Evolutionary conservation across 1,284 basidiomycete genomes (phyloP).

Genomic region (Boletellus dicymbophilus): DNA sequence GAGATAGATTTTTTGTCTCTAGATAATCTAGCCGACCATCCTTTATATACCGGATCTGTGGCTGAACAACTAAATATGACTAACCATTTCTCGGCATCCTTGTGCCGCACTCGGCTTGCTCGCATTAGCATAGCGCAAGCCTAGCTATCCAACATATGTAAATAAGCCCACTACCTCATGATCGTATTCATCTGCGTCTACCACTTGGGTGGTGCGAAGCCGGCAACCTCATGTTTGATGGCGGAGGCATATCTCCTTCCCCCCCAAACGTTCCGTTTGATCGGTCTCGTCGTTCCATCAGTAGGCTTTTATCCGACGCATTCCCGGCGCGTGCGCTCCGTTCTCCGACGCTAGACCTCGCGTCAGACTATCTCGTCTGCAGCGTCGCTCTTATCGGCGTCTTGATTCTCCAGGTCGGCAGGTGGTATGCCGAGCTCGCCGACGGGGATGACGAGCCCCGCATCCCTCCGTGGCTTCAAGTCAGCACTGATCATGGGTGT

Average conservation of each 20-base stretch:
- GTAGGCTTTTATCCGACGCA: slow-evolving; percentile 31
- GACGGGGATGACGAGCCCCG: slow-evolving; percentile 50
- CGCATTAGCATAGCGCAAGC: too few relatives aligned
- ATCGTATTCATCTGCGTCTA: too few relatives aligned
- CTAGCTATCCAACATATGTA: too few relatives aligned
- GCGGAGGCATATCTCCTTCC: slow-evolving; percentile 76
- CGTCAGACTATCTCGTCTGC: slow-evolving; percentile 79
- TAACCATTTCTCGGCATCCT: too few relatives aligned
- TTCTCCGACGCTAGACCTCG: slow-evolving; percentile 67
- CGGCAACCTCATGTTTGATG: slow-evolving; percentile 85
- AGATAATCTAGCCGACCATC: too few relatives aligned
- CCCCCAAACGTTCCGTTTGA: slow-evolving; percentile 65
- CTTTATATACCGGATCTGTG: too few relatives aligned
- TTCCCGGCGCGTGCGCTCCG: slow-evolving; percentile 62
- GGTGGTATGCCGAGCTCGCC: slow-evolving; percentile 77
- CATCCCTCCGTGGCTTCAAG: slow-evolving; percentile 11
- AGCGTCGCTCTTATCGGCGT: slow-evolving; percentile 82
- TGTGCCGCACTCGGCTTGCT: too few relatives aligned
- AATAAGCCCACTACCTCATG: too few relatives aligned
- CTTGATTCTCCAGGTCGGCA: slow-evolving; percentile 73
- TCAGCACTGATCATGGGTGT: slow-evolving; percentile 9
- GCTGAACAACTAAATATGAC: too few relatives aligned
- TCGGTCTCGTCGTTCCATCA: slow-evolving; percentile 4
- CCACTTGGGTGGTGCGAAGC: too few relatives aligned
- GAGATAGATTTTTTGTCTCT: too few relatives aligned